Conservation (phyloP, 23 red algal species). For the Cyanidioschyzon merolae region DNA sequence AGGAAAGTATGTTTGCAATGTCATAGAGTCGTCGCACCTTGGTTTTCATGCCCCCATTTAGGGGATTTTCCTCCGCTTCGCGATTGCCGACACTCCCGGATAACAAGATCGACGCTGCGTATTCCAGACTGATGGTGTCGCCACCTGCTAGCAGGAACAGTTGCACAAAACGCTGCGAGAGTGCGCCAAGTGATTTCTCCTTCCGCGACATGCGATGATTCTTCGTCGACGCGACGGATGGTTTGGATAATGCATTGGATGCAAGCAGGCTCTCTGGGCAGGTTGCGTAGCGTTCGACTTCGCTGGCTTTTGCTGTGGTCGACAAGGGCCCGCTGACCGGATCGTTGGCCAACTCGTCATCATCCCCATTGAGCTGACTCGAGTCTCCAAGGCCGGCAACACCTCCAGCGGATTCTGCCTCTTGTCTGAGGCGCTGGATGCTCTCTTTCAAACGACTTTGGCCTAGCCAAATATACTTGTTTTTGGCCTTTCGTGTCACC, state of each 20-base stretch:
- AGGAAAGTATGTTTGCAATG: constrained; percentile 89
- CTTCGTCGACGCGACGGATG: neutral
- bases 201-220: constrained; percentile 28
- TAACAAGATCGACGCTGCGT: constrained; percentile 43
- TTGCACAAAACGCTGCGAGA: constrained; percentile 89
- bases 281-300: neutral
- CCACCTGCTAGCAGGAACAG: constrained; percentile 45
- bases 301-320: neutral
- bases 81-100: constrained; percentile 15
- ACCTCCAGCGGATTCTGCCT: neutral
- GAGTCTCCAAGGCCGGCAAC: neutral
- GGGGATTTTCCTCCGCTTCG: constrained; percentile 14
- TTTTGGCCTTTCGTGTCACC: constrained; percentile 69
- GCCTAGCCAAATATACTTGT: constrained; percentile 75
- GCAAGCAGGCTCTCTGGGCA: neutral
- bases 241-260: neutral
- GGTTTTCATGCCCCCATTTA: constrained; percentile 62
- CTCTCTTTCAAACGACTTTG: constrained; percentile 32
- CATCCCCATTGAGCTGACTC: neutral
- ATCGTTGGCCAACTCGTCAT: neutral
- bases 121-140: constrained; percentile 39
- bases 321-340: too few species aligned
- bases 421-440: constrained; percentile 25
- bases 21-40: constrained; percentile 93
- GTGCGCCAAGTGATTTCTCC: constrained; percentile 78